Conservation (phyloP, 1,284 basidiomycete species). For the Moesziomyces globuligerus region DNA sequence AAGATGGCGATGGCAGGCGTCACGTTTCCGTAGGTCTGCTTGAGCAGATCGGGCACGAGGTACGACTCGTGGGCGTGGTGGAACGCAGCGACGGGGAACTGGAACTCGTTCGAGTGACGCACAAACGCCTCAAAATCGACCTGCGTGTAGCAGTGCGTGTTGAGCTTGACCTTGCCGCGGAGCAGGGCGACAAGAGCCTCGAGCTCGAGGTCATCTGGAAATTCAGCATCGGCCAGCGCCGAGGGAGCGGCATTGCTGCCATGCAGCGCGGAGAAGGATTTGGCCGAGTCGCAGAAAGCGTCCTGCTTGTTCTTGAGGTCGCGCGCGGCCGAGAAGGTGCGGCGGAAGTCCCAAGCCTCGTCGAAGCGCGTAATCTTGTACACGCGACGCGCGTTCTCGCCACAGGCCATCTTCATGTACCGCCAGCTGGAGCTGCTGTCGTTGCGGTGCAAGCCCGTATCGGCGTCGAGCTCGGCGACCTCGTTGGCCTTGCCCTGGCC, state of each 20-base stretch:
- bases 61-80: conserved; percentile 89
- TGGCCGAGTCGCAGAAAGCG: conserved; percentile 71
- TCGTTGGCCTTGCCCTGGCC: conserved; percentile 38
- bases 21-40: conserved; percentile 72
- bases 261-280: conserved; percentile 23
- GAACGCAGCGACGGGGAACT: conserved; percentile 74
- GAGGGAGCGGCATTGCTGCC: conserved; percentile 72
- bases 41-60: conserved; percentile 81
- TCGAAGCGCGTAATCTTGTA: conserved; percentile 72
- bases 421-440: conserved; percentile 55
- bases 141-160: conserved; percentile 69
- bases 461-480: not conserved
- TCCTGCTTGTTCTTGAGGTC: conserved; percentile 81
- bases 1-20: conserved; percentile 80
- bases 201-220: conserved; percentile 82
- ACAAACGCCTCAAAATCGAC: conserved; percentile 76
- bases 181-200: conserved; percentile 88
- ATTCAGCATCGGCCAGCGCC: conserved; percentile 71
- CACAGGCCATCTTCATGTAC: conserved; percentile 68
- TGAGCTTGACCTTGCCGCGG: conserved; percentile 76
- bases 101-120: conserved; percentile 82
- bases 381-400: conserved; percentile 71
- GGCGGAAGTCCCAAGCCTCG: conserved; percentile 73
- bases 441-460: conserved; percentile 50
- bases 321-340: conserved; percentile 77